Evolutionary conservation across 2,329 filamentous ascomycete genomes (phyloP).

Genomic region (Bisporella sp.): DNA sequence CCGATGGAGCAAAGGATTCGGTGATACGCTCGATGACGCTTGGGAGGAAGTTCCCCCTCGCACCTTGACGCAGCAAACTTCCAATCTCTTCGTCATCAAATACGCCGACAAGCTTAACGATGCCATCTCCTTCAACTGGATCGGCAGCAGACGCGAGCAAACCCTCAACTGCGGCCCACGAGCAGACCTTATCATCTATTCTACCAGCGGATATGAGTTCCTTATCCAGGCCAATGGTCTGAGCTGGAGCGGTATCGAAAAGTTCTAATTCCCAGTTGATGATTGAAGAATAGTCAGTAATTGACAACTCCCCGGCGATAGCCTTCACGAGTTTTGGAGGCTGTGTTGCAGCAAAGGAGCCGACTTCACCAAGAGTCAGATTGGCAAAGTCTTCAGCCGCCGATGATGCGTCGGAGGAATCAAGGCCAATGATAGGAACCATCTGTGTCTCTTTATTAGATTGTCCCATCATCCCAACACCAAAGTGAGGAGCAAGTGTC

Average conservation of each 20-base stretch:
- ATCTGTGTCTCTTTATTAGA: slow-evolving; percentile 88
- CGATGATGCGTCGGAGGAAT: slow-evolving; percentile 45
- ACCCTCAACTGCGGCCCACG: slow-evolving; percentile 81
- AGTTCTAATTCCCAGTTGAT: slow-evolving; percentile 97
- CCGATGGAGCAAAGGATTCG: slow-evolving; percentile 51
- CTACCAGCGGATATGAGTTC: slow-evolving; percentile 94
- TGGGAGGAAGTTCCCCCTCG: slow-evolving; percentile 81
- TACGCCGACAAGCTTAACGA: slow-evolving; percentile 84
- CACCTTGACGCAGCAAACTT: slow-evolving; percentile 82
- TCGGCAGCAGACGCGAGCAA: slow-evolving; percentile 54
- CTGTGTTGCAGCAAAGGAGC: slow-evolving; percentile 73
- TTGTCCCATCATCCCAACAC: slow-evolving; percentile 59
- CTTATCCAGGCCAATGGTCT: slow-evolving; percentile 75
- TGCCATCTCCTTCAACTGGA: slow-evolving; percentile 43
- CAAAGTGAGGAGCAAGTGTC: slow-evolving; percentile 90
- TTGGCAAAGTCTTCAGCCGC: slow-evolving; percentile 23
- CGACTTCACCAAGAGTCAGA: slow-evolving; percentile 17
- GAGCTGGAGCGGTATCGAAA: slow-evolving; percentile 82
- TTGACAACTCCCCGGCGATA: slow-evolving; percentile 70
- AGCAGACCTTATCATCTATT: slow-evolving; percentile 97
- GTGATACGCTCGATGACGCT: slow-evolving; percentile 73
- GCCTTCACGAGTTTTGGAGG: slow-evolving; percentile 78
- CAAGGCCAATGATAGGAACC: slow-evolving; percentile 87
- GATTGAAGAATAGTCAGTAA: slow-evolving; percentile 67
- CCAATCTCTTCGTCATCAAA: slow-evolving; percentile 98